phyloP scores from a whole-genome alignment of 176 grass and related monocot genomes.

The Poa annua region DNA sequence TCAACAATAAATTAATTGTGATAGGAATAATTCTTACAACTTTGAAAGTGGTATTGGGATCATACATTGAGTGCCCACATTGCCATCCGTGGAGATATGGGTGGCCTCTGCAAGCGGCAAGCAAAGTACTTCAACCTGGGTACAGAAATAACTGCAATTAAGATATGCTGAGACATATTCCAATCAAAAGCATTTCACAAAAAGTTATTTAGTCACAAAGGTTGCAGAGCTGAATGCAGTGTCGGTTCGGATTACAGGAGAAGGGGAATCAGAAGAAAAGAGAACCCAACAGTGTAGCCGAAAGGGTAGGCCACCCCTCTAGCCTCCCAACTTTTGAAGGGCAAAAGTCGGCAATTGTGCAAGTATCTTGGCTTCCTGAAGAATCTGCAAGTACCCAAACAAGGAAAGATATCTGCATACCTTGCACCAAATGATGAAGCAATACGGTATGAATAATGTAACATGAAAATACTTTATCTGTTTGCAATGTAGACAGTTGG shows the following conservation, averaged over 20 bases:
- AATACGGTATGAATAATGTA: constrained; percentile 42
- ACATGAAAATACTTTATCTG: constrained; percentile 40
- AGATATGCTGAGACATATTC: constrained; percentile 62
- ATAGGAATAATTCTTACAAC: constrained; percentile 52
- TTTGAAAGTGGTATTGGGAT: constrained; percentile 65
- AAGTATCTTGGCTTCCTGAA: constrained; percentile 52
- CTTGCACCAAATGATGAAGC: constrained; percentile 58
- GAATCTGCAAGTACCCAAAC: constrained; percentile 48
- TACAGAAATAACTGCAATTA: constrained; percentile 44
- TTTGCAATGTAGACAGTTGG: constrained; percentile 40
- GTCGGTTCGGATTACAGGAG: constrained; percentile 60
- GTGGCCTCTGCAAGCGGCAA: constrained; percentile 56
- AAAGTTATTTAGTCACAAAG: constrained; percentile 62
- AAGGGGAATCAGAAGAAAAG: constrained; percentile 59
- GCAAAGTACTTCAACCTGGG: constrained; percentile 61
- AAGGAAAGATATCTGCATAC: constrained; percentile 55
- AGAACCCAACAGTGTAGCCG: constrained; percentile 49
- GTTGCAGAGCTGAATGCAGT: constrained; percentile 55
- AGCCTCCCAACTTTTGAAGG: constrained; percentile 52
- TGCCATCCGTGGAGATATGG: constrained; percentile 50
- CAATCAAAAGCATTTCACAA: constrained; percentile 43
- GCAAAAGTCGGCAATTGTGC: constrained; percentile 55
- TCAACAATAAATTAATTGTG: constrained; percentile 37
- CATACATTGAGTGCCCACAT: constrained; percentile 74
- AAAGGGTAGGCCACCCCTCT: constrained; percentile 65